Percentiles rank a stretch among this genome's conserved stretches.
These are phyloP conservation scores for Monascus purpureus DNA, from an alignment of 495 filamentous ascomycete genomes.

Conservation along the genomic window DNA sequence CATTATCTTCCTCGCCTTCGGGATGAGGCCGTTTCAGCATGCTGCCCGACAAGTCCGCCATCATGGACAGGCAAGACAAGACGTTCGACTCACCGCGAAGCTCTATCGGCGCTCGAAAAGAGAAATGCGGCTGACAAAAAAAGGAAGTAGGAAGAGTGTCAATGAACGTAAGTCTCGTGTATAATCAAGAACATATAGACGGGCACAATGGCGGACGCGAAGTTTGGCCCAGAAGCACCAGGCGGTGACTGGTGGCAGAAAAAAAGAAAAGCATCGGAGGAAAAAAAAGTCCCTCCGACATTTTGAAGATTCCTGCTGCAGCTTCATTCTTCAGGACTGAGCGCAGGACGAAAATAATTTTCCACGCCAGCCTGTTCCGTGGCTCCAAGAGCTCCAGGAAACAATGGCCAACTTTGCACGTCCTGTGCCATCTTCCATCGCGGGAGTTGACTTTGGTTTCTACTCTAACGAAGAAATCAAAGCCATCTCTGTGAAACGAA, in stretches of 20 bases:
- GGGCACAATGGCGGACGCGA: too few relatives aligned
- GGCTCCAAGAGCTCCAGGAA: slow-evolving; percentile 29
- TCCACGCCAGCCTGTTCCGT: slow-evolving; percentile 20
- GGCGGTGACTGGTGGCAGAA: slow-evolving; percentile 19
- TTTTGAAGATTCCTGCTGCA: background rate
- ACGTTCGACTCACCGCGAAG: slow-evolving; percentile 7
- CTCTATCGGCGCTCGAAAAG: slow-evolving; percentile 1
- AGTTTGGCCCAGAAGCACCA: slow-evolving; percentile 4
- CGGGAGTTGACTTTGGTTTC: slow-evolving; percentile 78
- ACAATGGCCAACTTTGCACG: slow-evolving; percentile 69
- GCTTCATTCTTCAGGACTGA: background rate
- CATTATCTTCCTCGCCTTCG: slow-evolving; percentile 34
- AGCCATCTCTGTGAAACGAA: slow-evolving; percentile 78
- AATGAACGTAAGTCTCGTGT: too few relatives aligned
- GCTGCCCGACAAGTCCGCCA: slow-evolving; percentile 39
- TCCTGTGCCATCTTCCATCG: slow-evolving; percentile 71
- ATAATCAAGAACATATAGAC: too few relatives aligned
- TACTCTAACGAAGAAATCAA: slow-evolving; percentile 71
- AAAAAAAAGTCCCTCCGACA: background rate
- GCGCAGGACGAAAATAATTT: background rate
- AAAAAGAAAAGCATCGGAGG: slow-evolving; percentile 5
- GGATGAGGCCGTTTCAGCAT: slow-evolving; percentile 46
- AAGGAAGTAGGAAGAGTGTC: too few relatives aligned
- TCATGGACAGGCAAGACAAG: slow-evolving; percentile 11
- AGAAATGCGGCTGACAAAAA: too few relatives aligned